Percentiles rank a stretch among this genome's conserved stretches.
Conservation (phyloP, 352 stramenopile genomes). For the Phytophthora gonapodyides region DNA sequence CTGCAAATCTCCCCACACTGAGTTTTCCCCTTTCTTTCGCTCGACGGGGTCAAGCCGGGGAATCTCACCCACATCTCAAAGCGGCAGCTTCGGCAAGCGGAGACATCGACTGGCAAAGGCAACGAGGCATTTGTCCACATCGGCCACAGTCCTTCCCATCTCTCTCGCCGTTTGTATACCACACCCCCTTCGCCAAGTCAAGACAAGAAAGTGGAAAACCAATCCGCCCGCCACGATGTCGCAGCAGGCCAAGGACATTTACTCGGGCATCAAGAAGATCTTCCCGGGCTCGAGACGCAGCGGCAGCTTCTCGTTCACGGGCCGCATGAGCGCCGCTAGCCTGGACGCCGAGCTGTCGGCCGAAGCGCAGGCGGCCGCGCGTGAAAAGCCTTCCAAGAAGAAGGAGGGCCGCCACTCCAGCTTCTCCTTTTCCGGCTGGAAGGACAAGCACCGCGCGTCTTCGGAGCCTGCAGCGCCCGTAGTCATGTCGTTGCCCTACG, state of each 20-base stretch:
- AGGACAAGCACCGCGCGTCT: conserved; percentile 47
- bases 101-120: conserved; percentile 8
- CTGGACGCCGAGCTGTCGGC: conserved; percentile 39
- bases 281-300: conserved; percentile 55
- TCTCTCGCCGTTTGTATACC: conserved; percentile 18
- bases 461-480: conserved; percentile 28
- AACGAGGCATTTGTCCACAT: too few species aligned
- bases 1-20: conserved; percentile 11
- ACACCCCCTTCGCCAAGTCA: neutral
- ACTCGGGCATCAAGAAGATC: conserved; percentile 84
- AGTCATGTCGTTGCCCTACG: conserved; percentile 50
- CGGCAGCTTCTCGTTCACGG: conserved; percentile 53
- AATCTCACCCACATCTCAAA: conserved; percentile 37
- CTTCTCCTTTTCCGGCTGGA: conserved; percentile 58
- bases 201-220: too few species aligned
- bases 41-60: neutral
- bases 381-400: conserved; percentile 40
- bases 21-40: conserved; percentile 35
- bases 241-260: conserved; percentile 79
- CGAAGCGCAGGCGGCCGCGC: conserved; percentile 38
- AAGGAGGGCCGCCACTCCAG: conserved; percentile 56
- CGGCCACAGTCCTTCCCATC: neutral
- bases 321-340: conserved; percentile 28
- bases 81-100: conserved; percentile 8
- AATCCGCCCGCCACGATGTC: conserved; percentile 40